Conservation (phyloP, 208 protist genomes). For the Leishmania braziliensis region DNA sequence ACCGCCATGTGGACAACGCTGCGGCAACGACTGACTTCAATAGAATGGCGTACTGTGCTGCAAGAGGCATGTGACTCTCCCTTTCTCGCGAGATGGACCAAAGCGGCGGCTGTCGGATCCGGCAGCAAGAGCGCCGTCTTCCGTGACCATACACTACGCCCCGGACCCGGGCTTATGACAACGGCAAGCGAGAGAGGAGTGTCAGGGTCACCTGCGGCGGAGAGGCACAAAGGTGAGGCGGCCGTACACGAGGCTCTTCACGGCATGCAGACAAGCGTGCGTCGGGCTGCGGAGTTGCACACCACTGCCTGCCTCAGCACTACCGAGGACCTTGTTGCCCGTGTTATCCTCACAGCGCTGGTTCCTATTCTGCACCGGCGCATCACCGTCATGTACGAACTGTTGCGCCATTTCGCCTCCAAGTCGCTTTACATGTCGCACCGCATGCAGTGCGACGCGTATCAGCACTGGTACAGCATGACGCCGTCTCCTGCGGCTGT, state of each 20-base stretch:
- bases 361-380: constrained; percentile 58
- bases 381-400: constrained; percentile 73
- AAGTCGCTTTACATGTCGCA: constrained; percentile 48
- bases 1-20: constrained; percentile 13
- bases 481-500: constrained; percentile 56
- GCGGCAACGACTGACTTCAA: constrained; percentile 3
- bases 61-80: constrained; percentile 12
- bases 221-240: background rate
- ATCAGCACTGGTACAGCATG: constrained; percentile 61
- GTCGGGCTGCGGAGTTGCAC: constrained; percentile 23
- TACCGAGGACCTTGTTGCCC: constrained; percentile 39
- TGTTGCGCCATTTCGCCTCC: constrained; percentile 60
- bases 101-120: background rate
- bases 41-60: constrained; percentile 17
- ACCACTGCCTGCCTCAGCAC: constrained; percentile 3
- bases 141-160: background rate
- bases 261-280: constrained; percentile 8
- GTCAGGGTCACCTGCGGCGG: background rate
- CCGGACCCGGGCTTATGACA: background rate
- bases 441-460: constrained; percentile 40
- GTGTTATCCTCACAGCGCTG: constrained; percentile 48
- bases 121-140: background rate
- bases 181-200: background rate
- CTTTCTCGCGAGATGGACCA: constrained; percentile 6
- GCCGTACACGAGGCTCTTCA: background rate